Base-by-base conservation (phyloP, 331 rosid species). In the Cydonia oblonga region DNA sequence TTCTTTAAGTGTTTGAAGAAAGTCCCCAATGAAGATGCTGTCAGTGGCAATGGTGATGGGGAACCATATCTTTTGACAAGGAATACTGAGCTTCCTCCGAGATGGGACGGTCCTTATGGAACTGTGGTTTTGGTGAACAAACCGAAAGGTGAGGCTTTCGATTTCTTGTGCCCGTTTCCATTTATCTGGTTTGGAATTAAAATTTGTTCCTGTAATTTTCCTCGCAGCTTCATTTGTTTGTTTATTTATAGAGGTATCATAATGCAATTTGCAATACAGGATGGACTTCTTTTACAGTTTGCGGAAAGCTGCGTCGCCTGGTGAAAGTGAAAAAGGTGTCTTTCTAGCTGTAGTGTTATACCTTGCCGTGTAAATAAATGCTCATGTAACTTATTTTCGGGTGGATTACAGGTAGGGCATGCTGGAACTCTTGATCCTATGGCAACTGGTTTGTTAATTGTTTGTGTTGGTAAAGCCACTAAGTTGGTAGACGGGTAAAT, bases 401-500 rank as follows among this genome's bases (percentile, higher is more conserved):
- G 32, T 72, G 72, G 71, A 61, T 86, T 82, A 67, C 86, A 93
- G 98, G 98, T 93, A 28, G 98, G 98, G 18, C 98, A 93, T 77
- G 97, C 97, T 42, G 98, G 98, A 72, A 93, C 98, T 51, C 97
- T 93, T 81, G 98, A 93, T 75, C 98, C 98, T 25, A 93, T 93
- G 98, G 97, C 97, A 53, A 93, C 97, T 61, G 98, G 98, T 78
- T 87, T 93, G 59, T 87, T 93, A 80, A 91, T 93, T 75, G 96
- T 93, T 22, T 93, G 98, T 83, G 89, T 90, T 77, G 98, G 98
- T 33, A 93, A 93, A 86, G 92, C 98, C 71, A 93, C 98, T 49
- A 93, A 93, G 83, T 24, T 86, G 68, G 98, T 86, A 24, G 98
- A 89, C 2, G 85, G 90, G 97, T 89, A 77, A 78, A 64, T 75